phyloP scores from a whole-genome alignment of 2,329 filamentous ascomycete genomes.

The Annulohypoxylon truncatum region DNA sequence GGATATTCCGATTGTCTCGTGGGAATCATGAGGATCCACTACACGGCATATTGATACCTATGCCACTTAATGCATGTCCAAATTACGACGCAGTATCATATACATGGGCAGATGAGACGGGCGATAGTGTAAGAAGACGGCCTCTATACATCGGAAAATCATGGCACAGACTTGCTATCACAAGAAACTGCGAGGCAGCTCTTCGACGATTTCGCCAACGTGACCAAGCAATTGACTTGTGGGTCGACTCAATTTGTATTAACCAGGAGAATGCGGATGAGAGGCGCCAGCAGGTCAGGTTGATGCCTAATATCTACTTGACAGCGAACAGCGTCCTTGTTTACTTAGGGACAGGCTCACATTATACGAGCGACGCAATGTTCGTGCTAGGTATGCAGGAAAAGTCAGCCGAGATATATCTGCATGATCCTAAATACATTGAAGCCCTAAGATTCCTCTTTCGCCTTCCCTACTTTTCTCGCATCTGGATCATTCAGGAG shows the following conservation, averaged over 20 bases:
- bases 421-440: not conserved
- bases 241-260: conserved; percentile 2
- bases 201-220: not conserved
- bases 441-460: not conserved
- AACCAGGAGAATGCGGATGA: not conserved
- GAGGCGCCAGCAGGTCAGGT: not conserved
- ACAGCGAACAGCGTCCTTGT: not conserved
- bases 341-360: not conserved
- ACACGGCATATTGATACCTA: not conserved
- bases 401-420: not conserved
- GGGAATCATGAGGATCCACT: not conserved
- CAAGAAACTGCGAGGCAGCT: not conserved
- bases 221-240: not conserved
- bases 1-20: not conserved
- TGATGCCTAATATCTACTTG: not conserved
- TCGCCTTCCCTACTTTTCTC: not conserved
- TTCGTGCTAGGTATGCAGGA: not conserved
- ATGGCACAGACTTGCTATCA: not conserved
- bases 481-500: conserved; percentile 7
- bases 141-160: not conserved
- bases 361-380: not conserved
- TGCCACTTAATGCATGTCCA: not conserved
- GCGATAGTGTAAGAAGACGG: not conserved
- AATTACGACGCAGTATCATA: not conserved
- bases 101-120: conserved; percentile 2